Evolutionary conservation across 768 basidiomycete genomes (phyloP).

Genomic region (Naganishia friedmannii): DNA sequence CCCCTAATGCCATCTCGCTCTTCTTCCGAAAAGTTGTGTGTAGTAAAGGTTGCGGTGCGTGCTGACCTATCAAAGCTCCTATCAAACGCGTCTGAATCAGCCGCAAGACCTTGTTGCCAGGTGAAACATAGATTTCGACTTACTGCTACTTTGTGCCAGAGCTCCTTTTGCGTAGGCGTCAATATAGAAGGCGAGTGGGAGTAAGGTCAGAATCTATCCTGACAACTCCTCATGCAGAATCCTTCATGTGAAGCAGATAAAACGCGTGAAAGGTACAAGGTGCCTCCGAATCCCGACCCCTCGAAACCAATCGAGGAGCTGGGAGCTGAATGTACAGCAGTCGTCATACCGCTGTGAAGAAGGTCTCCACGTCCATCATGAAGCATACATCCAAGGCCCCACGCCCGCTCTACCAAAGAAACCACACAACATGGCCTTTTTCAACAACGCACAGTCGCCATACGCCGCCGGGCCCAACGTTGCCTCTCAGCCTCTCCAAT

Average conservation of each 20-base stretch:
- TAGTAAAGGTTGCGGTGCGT: neutral
- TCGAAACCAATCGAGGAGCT: neutral
- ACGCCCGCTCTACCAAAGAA: no score
- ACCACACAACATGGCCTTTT: slow-evolving; percentile 24
- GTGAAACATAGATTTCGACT: neutral
- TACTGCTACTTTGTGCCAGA: neutral
- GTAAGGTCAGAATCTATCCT: no score
- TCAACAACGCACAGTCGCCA: slow-evolving; percentile 22
- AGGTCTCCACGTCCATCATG: neutral
- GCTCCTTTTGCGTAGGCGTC: neutral
- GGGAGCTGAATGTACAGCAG: neutral
- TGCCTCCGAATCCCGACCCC: neutral
- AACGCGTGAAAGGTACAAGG: neutral
- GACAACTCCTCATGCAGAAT: neutral
- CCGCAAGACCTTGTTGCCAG: no score
- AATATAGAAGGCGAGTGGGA: no score
- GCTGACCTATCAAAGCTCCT: neutral
- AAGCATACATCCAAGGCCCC: neutral
- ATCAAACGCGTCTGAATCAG: no score
- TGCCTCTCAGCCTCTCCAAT: slow-evolving; percentile 46
- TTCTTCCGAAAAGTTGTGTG: neutral
- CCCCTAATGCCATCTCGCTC: neutral
- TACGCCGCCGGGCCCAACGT: slow-evolving; percentile 14
- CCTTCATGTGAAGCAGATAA: slow-evolving; percentile 21
- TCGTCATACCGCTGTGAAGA: neutral